Evolutionary conservation across 306 rosid genomes (phyloP).

Genomic region (Hippophae rhamnoides): DNA sequence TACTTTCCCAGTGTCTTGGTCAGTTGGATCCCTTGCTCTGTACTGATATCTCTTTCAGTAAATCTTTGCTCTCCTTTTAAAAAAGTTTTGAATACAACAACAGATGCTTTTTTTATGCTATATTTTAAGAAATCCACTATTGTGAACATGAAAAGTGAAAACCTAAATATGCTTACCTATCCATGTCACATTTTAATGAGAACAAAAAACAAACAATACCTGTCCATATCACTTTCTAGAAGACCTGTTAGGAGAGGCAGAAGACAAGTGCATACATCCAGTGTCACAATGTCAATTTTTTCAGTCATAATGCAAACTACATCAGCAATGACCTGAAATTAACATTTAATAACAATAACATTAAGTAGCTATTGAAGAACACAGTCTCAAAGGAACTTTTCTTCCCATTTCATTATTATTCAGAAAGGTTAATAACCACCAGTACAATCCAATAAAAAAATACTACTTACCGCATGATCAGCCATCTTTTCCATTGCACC

Average conservation of each 20-base stretch:
- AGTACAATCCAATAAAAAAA: conserved; percentile 3
- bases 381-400: conserved; percentile 1
- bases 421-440: conserved; percentile 6
- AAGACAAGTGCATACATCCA: conserved; percentile 71
- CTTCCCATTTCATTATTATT: conserved; percentile 10
- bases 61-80: too few relatives aligned
- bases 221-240: conserved; percentile 79
- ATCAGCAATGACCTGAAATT: conserved; percentile 85
- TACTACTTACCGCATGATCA: conserved; percentile 72
- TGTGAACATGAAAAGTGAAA: too few relatives aligned
- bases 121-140: too few relatives aligned
- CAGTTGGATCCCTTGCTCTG: too few relatives aligned
- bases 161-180: too few relatives aligned
- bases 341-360: conserved; percentile 14
- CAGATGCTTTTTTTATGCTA: too few relatives aligned
- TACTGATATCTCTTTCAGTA: too few relatives aligned
- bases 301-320: conserved; percentile 65
- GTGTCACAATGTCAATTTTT: conserved; percentile 68
- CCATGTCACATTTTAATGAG: background rate
- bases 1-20: too few relatives aligned
- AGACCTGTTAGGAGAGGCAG: conserved; percentile 65
- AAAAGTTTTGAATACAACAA: too few relatives aligned
- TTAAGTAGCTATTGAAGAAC: conserved; percentile 6
- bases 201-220: conserved; percentile 29
- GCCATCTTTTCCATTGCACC: conserved; percentile 85